Evolutionary conservation across 2,329 filamentous ascomycete species (phyloP).

Genomic region (Hymenoscyphus salicellus): DNA sequence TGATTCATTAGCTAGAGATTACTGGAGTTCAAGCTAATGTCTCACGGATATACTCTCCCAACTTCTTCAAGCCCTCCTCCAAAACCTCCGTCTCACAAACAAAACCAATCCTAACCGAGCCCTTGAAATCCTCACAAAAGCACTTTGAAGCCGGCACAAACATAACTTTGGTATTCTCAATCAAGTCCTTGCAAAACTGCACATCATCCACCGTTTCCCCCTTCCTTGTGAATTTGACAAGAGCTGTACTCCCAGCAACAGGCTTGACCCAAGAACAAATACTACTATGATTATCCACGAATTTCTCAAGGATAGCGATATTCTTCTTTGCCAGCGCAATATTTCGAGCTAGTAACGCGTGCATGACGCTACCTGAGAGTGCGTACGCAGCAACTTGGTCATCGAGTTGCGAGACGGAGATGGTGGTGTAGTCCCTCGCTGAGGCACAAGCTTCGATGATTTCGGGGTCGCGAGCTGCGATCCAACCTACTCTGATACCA

Average conservation of each 20-base stretch:
- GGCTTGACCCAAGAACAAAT: conserved; percentile 71
- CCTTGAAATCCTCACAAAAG: conserved; percentile 72
- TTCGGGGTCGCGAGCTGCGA: conserved; percentile 61
- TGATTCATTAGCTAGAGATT: neutral
- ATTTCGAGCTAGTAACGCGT: conserved; percentile 61
- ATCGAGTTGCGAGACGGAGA: conserved; percentile 79
- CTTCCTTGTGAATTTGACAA: conserved; percentile 65
- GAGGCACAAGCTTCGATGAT: conserved; percentile 63
- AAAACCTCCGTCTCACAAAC: conserved; percentile 69
- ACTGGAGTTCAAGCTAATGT: conserved; percentile 11
- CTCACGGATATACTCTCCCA: conserved; percentile 30
- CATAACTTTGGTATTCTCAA: conserved; percentile 68
- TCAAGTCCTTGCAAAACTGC: conserved; percentile 66
- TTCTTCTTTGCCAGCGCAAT: conserved; percentile 66
- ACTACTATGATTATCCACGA: conserved; percentile 61
- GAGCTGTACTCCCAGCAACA: conserved; percentile 74
- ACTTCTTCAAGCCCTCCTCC: conserved; percentile 56
- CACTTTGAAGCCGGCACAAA: conserved; percentile 70
- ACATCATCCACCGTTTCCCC: conserved; percentile 65
- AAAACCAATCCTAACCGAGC: conserved; percentile 76
- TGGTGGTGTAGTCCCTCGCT: conserved; percentile 79
- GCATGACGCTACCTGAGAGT: conserved; percentile 61
- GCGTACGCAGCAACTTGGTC: conserved; percentile 76
- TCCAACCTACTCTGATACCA: conserved; percentile 80
- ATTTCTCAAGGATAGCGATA: conserved; percentile 61